phyloP scores from a whole-genome alignment of 192 early-diverging fungal species.

The Globomyces pollinis-pini region DNA sequence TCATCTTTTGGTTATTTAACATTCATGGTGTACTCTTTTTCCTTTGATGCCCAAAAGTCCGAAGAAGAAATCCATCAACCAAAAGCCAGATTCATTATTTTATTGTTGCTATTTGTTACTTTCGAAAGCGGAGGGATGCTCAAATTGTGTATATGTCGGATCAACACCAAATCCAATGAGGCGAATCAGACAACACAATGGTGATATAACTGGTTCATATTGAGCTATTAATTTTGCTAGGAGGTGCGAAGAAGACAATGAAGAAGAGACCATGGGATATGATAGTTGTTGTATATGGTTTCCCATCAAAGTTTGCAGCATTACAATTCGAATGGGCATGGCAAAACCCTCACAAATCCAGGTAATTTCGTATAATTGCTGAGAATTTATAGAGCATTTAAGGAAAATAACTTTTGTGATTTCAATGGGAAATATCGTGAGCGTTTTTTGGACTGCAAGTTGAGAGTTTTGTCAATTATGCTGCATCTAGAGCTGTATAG shows the following conservation, averaged over 20 bases:
- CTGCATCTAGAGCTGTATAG: conserved; percentile 22
- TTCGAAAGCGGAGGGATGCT: no score
- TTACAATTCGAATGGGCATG: conserved; percentile 28
- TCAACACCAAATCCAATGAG: conserved; percentile 47
- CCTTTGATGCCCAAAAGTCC: no score
- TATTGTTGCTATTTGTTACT: no score
- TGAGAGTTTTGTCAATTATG: conserved; percentile 29
- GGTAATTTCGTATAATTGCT: no score
- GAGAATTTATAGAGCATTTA: no score
- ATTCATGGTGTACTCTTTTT: no score
- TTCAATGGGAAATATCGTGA: conserved; percentile 17
- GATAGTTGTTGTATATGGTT: conserved; percentile 37
- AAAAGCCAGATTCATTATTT: no score
- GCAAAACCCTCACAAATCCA: conserved; percentile 34
- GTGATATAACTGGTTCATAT: conserved; percentile 45
- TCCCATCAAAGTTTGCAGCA: conserved; percentile 34
- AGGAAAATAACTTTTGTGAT: conserved; percentile 6
- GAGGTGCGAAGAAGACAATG: conserved; percentile 43
- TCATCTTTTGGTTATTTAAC: no score
- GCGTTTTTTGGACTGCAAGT: conserved; percentile 17
- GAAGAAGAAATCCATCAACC: no score
- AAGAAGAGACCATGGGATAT: conserved; percentile 39
- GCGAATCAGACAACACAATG: conserved; percentile 45
- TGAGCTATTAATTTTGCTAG: no score
- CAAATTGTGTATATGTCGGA: conserved; percentile 45